phyloP scores from a whole-genome alignment of 2,329 filamentous ascomycete species.

The Colletotrichum musicola region DNA sequence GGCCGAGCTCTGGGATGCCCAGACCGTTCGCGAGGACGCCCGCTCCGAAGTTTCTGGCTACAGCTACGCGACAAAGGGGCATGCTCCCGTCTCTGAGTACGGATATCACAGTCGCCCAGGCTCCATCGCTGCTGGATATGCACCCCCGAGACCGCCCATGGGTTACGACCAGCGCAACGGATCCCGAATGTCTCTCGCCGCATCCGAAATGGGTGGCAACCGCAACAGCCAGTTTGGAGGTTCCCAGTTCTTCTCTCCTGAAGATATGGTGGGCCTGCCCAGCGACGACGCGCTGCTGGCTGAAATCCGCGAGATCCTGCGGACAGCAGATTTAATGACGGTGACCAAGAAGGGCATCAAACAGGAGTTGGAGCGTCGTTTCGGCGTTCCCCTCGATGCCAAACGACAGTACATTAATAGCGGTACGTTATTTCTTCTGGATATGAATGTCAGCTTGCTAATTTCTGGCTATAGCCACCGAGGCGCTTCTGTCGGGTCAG shows the following conservation, averaged over 20 bases:
- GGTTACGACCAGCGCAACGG: conserved; percentile 60
- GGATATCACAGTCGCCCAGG: conserved; percentile 71
- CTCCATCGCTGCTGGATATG: conserved; percentile 57
- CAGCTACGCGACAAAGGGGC: conserved; percentile 90
- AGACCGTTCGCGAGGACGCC: conserved; percentile 84
- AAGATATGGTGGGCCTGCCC: conserved; percentile 81
- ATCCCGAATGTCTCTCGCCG: conserved; percentile 84
- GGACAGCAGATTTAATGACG: conserved; percentile 94
- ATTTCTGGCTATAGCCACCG: conserved; percentile 68
- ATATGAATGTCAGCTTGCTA: conserved; percentile 4
- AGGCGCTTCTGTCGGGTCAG: conserved; percentile 82
- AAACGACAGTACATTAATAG: conserved; percentile 95
- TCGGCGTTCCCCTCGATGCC: conserved; percentile 85
- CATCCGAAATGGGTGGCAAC: conserved; percentile 73
- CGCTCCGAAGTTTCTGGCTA: conserved; percentile 92
- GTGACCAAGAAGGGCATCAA: conserved; percentile 99
- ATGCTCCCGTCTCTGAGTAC: conserved; percentile 74
- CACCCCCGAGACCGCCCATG: conserved; percentile 64
- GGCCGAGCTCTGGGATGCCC: conserved; percentile 95
- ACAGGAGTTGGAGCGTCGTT: conserved; percentile 89
- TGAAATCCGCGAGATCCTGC: conserved; percentile 94
- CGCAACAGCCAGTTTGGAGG: conserved; percentile 73
- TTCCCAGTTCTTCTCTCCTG: conserved; percentile 70
- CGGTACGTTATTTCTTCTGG: conserved; percentile 69
- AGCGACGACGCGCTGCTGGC: conserved; percentile 90